phyloP scores from a whole-genome alignment of 2,329 filamentous ascomycete species.

The Alternaria rosae region DNA sequence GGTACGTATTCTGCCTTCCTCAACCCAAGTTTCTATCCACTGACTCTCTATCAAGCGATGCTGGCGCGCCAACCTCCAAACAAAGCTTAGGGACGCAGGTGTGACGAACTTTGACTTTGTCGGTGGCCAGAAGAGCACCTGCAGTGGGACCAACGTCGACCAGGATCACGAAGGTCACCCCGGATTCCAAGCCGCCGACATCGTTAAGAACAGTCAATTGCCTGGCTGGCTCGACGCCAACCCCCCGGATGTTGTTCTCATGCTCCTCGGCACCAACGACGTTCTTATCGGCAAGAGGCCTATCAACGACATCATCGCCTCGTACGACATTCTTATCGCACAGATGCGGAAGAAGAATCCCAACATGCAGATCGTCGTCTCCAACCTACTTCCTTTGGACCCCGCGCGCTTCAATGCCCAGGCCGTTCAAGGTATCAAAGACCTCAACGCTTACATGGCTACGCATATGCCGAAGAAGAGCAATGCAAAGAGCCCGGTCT shows the following conservation, averaged over 20 bases:
- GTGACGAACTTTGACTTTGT: constrained; percentile 47
- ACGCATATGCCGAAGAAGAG: constrained; percentile 31
- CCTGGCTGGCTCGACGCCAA: constrained; percentile 50
- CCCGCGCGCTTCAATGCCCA: constrained; percentile 29
- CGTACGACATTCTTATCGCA: constrained; percentile 50
- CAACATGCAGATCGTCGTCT: constrained; percentile 51
- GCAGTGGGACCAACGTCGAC: constrained; percentile 52
- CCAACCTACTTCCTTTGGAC: constrained; percentile 39
- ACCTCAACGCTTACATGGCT: constrained; percentile 25
- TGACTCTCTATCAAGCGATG: constrained; percentile 36
- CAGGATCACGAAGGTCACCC: constrained; percentile 57
- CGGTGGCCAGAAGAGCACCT: constrained; percentile 43
- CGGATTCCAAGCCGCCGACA: constrained; percentile 51
- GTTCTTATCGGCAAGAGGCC: constrained; percentile 48
- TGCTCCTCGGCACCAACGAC: constrained; percentile 58
- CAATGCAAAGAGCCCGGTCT: constrained; percentile 32
- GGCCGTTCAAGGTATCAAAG: constrained; percentile 26
- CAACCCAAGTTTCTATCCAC: background rate
- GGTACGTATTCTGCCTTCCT: constrained; percentile 19
- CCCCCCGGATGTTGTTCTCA: constrained; percentile 55
- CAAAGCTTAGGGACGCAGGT: constrained; percentile 33
- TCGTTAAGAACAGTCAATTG: constrained; percentile 50
- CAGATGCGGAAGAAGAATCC: constrained; percentile 55
- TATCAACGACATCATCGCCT: constrained; percentile 43
- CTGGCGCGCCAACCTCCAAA: constrained; percentile 47